Evolutionary conservation across 225 moss, liverwort and hornwort genomes (phyloP).

Genomic region (Sphagnum tenellum): DNA sequence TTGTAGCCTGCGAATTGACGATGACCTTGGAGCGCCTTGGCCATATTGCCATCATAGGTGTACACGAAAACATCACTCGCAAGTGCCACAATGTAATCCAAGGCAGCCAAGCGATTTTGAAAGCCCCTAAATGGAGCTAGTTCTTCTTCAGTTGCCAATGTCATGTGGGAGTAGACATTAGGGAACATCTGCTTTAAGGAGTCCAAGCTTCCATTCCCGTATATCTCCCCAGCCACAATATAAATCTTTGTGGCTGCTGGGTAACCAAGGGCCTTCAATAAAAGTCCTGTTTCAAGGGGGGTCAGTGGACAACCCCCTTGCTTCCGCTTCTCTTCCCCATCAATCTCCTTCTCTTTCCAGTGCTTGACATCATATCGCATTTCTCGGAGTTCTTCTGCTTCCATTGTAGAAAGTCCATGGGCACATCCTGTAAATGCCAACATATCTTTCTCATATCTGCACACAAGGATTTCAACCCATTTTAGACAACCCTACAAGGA

Average conservation of each 20-base stretch:
- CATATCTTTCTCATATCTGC: conserved; percentile 95
- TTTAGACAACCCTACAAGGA: too few relatives aligned
- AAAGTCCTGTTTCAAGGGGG: conserved; percentile 58
- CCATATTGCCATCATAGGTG: conserved; percentile 95
- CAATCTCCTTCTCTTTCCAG: conserved; percentile 94
- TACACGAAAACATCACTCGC: conserved; percentile 83
- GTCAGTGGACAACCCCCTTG: conserved; percentile 88
- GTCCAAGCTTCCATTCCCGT: conserved; percentile 68
- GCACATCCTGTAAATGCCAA: conserved; percentile 84
- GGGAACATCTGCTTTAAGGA: conserved; percentile 44
- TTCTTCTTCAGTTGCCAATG: conserved; percentile 51
- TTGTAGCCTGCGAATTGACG: conserved; percentile 72
- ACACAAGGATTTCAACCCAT: background rate
- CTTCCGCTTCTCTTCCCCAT: conserved; percentile 62
- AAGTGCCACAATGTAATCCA: conserved; percentile 72
- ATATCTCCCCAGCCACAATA: conserved; percentile 86
- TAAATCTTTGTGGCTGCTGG: conserved; percentile 71
- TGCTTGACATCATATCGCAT: conserved; percentile 72
- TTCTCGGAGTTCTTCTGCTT: conserved; percentile 55
- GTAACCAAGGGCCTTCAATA: conserved; percentile 72
- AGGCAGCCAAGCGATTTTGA: conserved; percentile 78
- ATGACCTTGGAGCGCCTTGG: conserved; percentile 88
- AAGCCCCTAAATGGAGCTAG: conserved; percentile 37
- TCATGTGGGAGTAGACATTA: conserved; percentile 58
- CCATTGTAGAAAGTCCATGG: conserved; percentile 59